phyloP scores from a whole-genome alignment of 352 stramenopile genomes.

The Bremia lactucae region DNA sequence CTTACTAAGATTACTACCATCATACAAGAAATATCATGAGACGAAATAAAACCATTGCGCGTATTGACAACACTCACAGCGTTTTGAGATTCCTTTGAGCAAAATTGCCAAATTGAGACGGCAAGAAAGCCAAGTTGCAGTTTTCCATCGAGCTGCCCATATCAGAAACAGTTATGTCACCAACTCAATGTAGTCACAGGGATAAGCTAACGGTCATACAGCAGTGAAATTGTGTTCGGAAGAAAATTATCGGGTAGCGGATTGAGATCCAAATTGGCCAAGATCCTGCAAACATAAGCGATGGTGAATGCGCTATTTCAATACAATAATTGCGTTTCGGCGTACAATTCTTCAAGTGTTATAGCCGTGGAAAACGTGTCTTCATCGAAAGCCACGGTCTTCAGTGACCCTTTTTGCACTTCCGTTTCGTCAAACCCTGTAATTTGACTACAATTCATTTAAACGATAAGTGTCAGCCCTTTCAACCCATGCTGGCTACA shows the following conservation, averaged over 20 bases:
- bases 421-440: slow-evolving; percentile 46
- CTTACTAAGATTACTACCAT: slow-evolving; percentile 39
- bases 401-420: slow-evolving; percentile 49
- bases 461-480: slow-evolving; percentile 4
- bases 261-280: slow-evolving; percentile 53
- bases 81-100: slow-evolving; percentile 33
- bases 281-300: slow-evolving; percentile 16
- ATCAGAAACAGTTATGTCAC: not conserved
- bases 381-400: slow-evolving; percentile 35
- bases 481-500: not conserved
- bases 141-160: slow-evolving; percentile 52
- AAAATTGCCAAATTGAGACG: slow-evolving; percentile 34
- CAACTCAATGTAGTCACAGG: not conserved
- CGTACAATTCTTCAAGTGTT: slow-evolving; percentile 37
- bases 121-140: slow-evolving; percentile 46
- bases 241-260: slow-evolving; percentile 36
- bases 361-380: slow-evolving; percentile 33
- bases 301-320: not conserved
- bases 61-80: slow-evolving; percentile 31
- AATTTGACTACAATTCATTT: slow-evolving; percentile 39
- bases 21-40: not conserved
- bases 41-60: not conserved
- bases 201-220: slow-evolving; percentile 22
- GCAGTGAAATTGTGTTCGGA: slow-evolving; percentile 30
- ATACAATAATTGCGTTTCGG: not conserved